Conservation (phyloP, 202 grass and related monocot genomes). For the Digitaria exilis region DNA sequence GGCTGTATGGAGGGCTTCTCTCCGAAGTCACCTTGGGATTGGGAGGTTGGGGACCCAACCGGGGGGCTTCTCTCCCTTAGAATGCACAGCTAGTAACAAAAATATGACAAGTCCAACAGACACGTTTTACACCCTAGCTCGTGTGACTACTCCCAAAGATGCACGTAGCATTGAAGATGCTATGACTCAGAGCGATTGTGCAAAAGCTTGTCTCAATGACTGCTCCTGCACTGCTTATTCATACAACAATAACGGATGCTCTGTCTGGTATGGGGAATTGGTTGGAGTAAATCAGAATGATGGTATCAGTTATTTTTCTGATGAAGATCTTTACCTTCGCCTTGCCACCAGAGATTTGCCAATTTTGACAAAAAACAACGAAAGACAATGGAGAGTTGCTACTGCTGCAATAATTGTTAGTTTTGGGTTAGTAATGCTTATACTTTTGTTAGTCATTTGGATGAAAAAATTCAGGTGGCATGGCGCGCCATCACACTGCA, state of each 20-base stretch:
- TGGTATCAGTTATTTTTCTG: background rate
- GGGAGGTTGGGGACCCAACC: background rate
- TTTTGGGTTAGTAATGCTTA: background rate
- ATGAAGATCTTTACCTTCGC: background rate
- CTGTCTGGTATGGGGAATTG: background rate
- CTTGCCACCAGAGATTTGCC: background rate
- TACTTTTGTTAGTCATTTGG: background rate
- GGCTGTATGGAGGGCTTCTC: conserved; percentile 16
- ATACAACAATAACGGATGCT: background rate
- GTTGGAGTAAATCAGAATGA: background rate
- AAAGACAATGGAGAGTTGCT: background rate
- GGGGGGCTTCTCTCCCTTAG: background rate
- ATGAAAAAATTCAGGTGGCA: background rate
- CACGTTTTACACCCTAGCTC: background rate
- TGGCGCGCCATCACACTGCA: background rate
- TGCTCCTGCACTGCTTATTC: conserved; percentile 13
- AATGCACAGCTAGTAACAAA: background rate
- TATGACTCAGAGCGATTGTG: background rate
- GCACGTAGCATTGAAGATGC: background rate
- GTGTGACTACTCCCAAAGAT: background rate
- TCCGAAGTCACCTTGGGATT: background rate
- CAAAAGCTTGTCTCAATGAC: background rate
- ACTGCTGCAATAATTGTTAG: background rate
- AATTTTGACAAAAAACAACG: background rate
- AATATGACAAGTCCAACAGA: background rate